Evolutionary conservation across 768 basidiomycete species (phyloP).

Genomic region (Pleurotus sapidus): DNA sequence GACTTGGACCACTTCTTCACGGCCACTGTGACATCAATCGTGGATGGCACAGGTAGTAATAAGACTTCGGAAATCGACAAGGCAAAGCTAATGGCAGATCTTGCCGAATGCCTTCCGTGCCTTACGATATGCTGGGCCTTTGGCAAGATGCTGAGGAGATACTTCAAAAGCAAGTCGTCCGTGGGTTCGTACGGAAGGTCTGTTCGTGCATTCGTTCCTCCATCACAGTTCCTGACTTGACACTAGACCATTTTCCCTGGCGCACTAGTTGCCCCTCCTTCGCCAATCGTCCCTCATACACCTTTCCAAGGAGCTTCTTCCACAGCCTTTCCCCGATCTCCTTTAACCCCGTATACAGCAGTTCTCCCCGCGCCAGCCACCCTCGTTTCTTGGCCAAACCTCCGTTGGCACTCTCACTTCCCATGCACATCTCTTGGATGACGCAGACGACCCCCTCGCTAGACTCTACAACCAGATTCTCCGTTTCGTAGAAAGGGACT

Average conservation of each 20-base stretch:
- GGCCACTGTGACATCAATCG: conserved; percentile 50
- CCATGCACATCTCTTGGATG: conserved; percentile 57
- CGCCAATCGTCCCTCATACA: conserved; percentile 76
- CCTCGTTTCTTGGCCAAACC: conserved; percentile 28
- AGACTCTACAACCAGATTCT: conserved; percentile 80
- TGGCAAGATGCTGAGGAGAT: conserved; percentile 92
- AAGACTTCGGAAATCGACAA: conserved; percentile 63
- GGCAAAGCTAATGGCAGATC: conserved; percentile 57
- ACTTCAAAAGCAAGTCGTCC: conserved; percentile 66
- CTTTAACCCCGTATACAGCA: conserved; percentile 51
- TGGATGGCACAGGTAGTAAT: conserved; percentile 42
- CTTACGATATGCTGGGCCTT: conserved; percentile 76
- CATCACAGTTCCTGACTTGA: neutral
- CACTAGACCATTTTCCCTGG: conserved; percentile 71
- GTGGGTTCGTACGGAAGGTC: conserved; percentile 77
- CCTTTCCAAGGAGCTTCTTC: conserved; percentile 46
- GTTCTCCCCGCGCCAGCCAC: conserved; percentile 53
- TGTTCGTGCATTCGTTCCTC: conserved; percentile 4
- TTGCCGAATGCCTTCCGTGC: conserved; percentile 76
- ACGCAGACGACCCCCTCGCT: conserved; percentile 65
- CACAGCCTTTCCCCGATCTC: conserved; percentile 35
- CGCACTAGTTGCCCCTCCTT: conserved; percentile 64
- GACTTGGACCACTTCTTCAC: conserved; percentile 86
- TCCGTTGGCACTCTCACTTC: conserved; percentile 22
- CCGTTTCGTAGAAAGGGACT: conserved; percentile 74